Evolutionary conservation across 1,284 basidiomycete species (phyloP), one percentile per base, ranked within the genome.

Genomic region (Trichosporon faecale): DNA sequence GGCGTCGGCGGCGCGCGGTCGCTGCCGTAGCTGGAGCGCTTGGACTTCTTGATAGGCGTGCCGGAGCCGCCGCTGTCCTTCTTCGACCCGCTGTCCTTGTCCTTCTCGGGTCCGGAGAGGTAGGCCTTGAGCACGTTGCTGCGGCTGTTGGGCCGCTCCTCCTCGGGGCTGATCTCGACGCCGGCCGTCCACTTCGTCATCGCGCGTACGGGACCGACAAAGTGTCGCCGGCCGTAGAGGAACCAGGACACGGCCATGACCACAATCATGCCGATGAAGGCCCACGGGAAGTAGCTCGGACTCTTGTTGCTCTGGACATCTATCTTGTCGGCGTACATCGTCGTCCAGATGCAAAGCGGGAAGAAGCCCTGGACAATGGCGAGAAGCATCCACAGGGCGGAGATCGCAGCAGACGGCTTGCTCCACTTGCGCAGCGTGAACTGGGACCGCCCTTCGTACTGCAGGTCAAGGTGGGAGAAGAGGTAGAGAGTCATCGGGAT

Each of bases 101-200:
- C 31, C 29, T n/a, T 37, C 33, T 60, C 55, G 5, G 31, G 35
- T 16, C 52, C 49, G 44, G 27, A 11, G 1, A 65, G 55, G 64
- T 68, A 68, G 33, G 14, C 33, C 35, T 27, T n/a, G 52, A 68
- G 37, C 3, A 64, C 52, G 23, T 52, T 40, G 12, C 29, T 64
- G 2, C 67, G 49, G 7, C 35, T 35, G 31, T 55, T 44, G 2
- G 63, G 7, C n/a, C 23, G 27, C 25, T 18, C n/a, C 35, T 65
- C 63, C 11, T 40, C 40, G 5, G 67, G 72, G 67, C 81, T 79
- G 18, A 83, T 80, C 61, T 80, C 80, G 14, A 80, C 76, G 16
- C 81, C 81, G 14, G 80, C 78, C 44, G 80, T 75, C 81, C 81
- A 83, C 66, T 80, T 80, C 0, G 81, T 83, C 35, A 83, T 65